These are phyloP conservation scores for Taxillus chinensis DNA, from an alignment of 164 flowering plant species.

Conservation along the genomic window DNA sequence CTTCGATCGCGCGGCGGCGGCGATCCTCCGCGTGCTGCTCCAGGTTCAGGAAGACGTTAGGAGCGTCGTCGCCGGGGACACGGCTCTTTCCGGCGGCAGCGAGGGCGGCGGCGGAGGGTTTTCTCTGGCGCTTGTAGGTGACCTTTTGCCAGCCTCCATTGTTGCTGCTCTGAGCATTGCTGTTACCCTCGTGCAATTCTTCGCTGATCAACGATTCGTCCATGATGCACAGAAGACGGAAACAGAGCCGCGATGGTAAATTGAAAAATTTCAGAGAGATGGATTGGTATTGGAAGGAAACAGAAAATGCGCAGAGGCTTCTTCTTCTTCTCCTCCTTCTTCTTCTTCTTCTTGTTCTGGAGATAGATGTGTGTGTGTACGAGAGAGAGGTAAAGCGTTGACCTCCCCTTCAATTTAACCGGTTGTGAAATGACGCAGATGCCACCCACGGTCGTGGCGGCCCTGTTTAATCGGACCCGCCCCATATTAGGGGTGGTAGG, in stretches of 20 bases:
- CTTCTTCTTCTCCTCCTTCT: no score
- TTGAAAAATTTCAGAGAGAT: background rate
- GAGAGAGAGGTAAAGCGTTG: no score
- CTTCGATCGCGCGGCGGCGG: constrained; percentile 27
- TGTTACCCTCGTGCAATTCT: background rate
- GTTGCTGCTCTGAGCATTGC: constrained; percentile 8
- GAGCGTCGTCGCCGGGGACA: constrained; percentile 11
- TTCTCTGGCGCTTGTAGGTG: constrained; percentile 46
- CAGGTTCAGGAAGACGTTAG: constrained; percentile 32
- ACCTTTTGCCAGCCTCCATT: constrained; percentile 87
- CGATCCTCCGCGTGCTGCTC: constrained; percentile 52
- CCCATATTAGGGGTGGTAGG: no score
- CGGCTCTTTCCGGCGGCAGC: background rate
- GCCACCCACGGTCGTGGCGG: no score
- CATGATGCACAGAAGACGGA: background rate
- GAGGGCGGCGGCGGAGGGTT: constrained; percentile 11
- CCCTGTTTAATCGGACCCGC: no score
- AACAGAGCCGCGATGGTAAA: background rate
- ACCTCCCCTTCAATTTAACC: no score
- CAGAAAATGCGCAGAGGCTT: background rate
- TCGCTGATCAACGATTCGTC: background rate
- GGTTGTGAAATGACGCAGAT: no score
- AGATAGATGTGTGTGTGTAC: no score
- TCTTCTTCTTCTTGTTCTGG: no score
- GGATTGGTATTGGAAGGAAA: background rate